Base-by-base conservation (phyloP, 148 eudicot species). In the Vaccinium corymbosum region DNA sequence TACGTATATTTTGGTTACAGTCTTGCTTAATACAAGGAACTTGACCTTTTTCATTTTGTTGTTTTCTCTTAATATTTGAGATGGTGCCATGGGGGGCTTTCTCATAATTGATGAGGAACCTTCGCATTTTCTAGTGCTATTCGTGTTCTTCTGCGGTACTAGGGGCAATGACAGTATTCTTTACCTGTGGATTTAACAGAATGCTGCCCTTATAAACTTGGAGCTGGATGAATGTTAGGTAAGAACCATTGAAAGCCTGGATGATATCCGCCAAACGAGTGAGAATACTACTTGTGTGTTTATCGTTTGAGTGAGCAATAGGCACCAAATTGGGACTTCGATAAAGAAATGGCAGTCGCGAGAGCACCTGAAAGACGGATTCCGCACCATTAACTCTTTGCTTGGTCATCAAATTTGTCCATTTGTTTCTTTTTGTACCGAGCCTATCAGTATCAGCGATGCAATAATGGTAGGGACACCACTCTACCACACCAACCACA, bases 181-280 rank as follows among this genome's bases (percentile, higher is more conserved):
- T 61, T 66, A 3, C 51, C 29, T 6, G n/a, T 79, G 50, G 4
- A 13, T 42, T 42, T 49, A 15, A 35, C 19, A 27, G 19, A 57
- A 77, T 51, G 59, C 80, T 22, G 32, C 57, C 79, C 16, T 50
- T 4, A 22, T 76, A 52, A 76, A 50, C 22, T 76, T n/a, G 80
- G 80, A 51, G 14, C 17, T 77, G 5, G 80, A 50, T 76, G 79
- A 17, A 76, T 46, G 53, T 38, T 42, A 15, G 32, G 19, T 32
- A 38, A 35, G 48, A 49, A 75, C 20, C 13, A 9, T 42, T 32
- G 55, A n/a, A 46, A n/a, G 79, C 55, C 55, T 48, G 16, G 55
- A n/a, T 76, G 79, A 42, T 73, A 73, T 16, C 22, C 14, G 12
- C 17, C 79, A 48, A 10, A 49, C 79, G 8, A 3, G 11, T 49